A percentile compares a stretch with the other conserved stretches of the same genome.
Evolutionary conservation across 2,329 filamentous ascomycete genomes (phyloP).

Genomic region (Diplodia seriata): DNA sequence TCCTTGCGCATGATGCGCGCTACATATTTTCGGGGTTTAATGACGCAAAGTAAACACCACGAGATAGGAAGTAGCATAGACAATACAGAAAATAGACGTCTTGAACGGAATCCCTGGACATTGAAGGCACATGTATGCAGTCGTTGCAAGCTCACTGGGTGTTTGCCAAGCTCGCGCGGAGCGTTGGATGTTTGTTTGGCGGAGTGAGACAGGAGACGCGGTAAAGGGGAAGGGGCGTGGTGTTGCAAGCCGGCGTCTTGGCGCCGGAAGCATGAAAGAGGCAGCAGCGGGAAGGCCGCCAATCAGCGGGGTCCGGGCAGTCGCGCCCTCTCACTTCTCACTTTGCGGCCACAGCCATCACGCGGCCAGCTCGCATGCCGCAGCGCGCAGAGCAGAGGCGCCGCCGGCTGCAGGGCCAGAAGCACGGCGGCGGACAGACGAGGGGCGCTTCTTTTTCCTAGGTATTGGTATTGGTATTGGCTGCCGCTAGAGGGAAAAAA

Average conservation of each 20-base stretch:
- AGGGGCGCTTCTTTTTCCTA: neutral
- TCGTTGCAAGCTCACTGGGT: neutral
- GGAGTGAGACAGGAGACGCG: neutral
- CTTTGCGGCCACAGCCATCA: too few relatives aligned
- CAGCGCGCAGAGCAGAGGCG: too few relatives aligned
- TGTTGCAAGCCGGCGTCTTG: neutral
- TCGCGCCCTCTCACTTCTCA: too few relatives aligned
- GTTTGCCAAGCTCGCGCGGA: neutral
- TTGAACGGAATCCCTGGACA: neutral
- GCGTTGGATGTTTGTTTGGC: neutral
- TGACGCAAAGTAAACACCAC: too few relatives aligned
- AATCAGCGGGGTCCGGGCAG: neutral
- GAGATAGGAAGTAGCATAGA: too few relatives aligned
- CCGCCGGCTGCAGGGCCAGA: neutral
- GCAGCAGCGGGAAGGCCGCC: neutral
- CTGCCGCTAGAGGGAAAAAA: conserved; percentile 7
- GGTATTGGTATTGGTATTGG: neutral
- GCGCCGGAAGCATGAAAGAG: neutral
- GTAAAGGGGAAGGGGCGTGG: neutral
- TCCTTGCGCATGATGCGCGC: too few relatives aligned
- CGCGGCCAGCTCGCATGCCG: too few relatives aligned
- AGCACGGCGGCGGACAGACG: neutral
- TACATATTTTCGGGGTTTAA: too few relatives aligned
- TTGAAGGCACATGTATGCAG: neutral
- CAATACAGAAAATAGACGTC: too few relatives aligned